Evolutionary conservation across 768 basidiomycete species (phyloP), one percentile per base, ranked within the genome.

Genomic region (Tylopilus intermedius): DNA sequence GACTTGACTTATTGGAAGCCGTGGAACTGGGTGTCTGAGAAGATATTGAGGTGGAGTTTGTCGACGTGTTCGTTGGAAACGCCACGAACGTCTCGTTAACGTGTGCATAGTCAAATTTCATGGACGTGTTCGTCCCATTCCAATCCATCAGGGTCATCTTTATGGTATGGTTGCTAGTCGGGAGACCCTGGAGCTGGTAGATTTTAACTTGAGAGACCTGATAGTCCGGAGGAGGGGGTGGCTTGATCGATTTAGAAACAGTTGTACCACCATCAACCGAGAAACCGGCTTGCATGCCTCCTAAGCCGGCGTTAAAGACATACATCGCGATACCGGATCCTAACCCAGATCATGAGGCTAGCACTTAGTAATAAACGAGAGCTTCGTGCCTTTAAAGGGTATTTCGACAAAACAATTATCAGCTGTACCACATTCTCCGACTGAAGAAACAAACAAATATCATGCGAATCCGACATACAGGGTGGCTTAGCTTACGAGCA

Each of bases 271-370:
- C 50, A 6, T 66, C 63, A 32, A 66, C 30, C 9, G 58, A 50
- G 53, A 62, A 65, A 40, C 50, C 58, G 46, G 60, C 64, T 9
- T 56, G 45, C 47, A 58, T 62, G 45, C 66, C 64, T 7, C 54
- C 32, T 0, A 18, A 0, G 2, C 64, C 66, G 4, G 64, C 63
- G 8, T 41, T 62, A 27, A 53, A 60, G 35, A 65, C 60, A 33
- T 67, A 67, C 47, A 66, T 60, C 30, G 56, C 53, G 43, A 66
- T 65, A 13, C 64, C 65, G 0, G 64, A 62, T n/a, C 65, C 64
- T 65, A 8, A 10, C 22, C 38, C 32, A 10, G 14, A 38, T 0
- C 22, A 8, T 59, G 26, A 54, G 30, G 30, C 10, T 18, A 22
- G 29, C 1, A 32, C 29, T 1, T 7, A 8, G 1, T 1, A 21